These are phyloP conservation scores for Umbelopsis isabellina DNA, from an alignment of 192 early-diverging fungal species.

Conservation along the genomic window DNA sequence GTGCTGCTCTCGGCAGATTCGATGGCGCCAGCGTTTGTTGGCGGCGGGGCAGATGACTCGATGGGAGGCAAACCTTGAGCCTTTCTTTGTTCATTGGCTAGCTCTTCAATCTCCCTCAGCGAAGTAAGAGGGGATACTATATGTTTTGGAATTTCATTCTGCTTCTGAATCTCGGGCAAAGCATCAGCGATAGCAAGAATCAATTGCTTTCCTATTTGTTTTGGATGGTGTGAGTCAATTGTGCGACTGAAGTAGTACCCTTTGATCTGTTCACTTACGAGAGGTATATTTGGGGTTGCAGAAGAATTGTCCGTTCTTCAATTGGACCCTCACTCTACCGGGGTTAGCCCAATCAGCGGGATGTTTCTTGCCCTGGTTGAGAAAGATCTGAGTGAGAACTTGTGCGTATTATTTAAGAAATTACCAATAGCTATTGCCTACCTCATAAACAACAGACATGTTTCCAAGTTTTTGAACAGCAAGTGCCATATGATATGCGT, in stretches of 20 bases:
- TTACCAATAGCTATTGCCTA: conserved; percentile 22
- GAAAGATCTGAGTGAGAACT: neutral
- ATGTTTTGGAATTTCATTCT: conserved; percentile 29
- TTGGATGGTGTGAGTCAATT: neutral
- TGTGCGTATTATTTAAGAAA: neutral
- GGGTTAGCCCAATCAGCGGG: conserved; percentile 73
- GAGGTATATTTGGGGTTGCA: conserved; percentile 49
- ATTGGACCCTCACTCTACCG: conserved; percentile 67
- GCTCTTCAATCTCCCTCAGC: conserved; percentile 33
- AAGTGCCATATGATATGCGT: conserved; percentile 64
- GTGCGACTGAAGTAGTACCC: neutral
- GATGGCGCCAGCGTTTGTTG: neutral
- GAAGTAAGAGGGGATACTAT: conserved; percentile 37
- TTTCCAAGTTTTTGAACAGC: conserved; percentile 60
- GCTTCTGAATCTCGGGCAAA: conserved; percentile 36
- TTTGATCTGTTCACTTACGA: conserved; percentile 44
- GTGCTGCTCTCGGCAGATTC: neutral
- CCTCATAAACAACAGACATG: conserved; percentile 67
- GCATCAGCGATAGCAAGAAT: conserved; percentile 31
- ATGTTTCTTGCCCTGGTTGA: conserved; percentile 56
- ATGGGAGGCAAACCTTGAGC: conserved; percentile 38
- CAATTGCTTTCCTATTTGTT: conserved; percentile 35
- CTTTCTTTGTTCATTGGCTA: conserved; percentile 37
- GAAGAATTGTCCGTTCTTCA: conserved; percentile 53
- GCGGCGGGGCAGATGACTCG: neutral